Conservation (phyloP, 2,329 filamentous ascomycete genomes). For the Cordyceps javanica region DNA sequence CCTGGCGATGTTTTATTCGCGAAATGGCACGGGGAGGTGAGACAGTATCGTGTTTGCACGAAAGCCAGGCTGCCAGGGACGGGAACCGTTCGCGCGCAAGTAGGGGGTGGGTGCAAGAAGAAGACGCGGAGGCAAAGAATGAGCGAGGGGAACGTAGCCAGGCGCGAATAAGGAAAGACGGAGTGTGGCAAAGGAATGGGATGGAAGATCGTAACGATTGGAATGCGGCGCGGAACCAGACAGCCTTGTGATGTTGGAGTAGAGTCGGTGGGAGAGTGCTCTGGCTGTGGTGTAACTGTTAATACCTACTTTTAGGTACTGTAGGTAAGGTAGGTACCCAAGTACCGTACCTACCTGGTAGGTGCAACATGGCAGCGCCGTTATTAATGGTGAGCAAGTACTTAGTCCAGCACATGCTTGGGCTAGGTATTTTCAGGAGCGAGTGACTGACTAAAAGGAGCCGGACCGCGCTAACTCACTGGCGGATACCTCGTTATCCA, state of each 20-base stretch:
- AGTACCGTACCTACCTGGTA: neutral
- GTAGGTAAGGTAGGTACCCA: neutral
- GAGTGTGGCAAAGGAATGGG: neutral
- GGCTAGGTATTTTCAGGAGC: neutral
- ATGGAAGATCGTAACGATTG: constrained; percentile 6
- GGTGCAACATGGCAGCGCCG: too few relatives aligned
- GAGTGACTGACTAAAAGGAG: neutral
- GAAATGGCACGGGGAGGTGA: neutral
- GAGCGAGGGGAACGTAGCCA: constrained; percentile 5
- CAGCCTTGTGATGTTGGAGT: constrained; percentile 4
- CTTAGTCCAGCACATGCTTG: too few relatives aligned
- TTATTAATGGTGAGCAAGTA: too few relatives aligned
- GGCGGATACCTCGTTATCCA: too few relatives aligned
- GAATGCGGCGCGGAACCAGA: constrained; percentile 2
- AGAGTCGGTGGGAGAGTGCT: neutral
- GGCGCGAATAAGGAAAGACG: constrained; percentile 1
- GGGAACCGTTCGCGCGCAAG: neutral
- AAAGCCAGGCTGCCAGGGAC: neutral
- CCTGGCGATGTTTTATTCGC: neutral
- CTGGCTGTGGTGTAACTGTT: neutral
- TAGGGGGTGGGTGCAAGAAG: neutral
- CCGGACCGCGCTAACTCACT: neutral
- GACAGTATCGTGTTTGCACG: neutral
- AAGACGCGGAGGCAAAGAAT: neutral
- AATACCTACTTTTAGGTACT: too few relatives aligned